phyloP scores from a whole-genome alignment of 225 moss, liverwort and hornwort species.

The Marchantia polymorpha region DNA sequence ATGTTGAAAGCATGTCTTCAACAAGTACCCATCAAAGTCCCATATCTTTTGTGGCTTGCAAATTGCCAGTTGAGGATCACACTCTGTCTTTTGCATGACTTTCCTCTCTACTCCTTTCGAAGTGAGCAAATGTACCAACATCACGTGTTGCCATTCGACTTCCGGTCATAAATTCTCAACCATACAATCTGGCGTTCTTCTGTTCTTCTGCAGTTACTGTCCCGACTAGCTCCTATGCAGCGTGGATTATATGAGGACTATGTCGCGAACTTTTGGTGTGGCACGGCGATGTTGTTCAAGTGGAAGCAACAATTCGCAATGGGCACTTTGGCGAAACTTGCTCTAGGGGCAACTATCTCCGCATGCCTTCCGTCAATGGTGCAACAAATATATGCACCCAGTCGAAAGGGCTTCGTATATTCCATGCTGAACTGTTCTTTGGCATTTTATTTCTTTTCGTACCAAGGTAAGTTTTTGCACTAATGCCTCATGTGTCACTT shows the following conservation, averaged over 20 bases:
- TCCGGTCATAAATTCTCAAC: conserved; percentile 34
- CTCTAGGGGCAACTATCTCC: conserved; percentile 67
- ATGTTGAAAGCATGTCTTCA: not conserved
- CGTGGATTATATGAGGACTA: conserved; percentile 94
- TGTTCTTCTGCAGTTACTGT: conserved; percentile 54
- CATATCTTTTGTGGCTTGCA: not conserved
- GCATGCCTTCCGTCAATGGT: conserved; percentile 86
- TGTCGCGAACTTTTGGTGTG: conserved; percentile 99
- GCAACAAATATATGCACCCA: conserved; percentile 83
- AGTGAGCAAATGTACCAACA: not conserved
- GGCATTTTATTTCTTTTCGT: conserved; percentile 88
- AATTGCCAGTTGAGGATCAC: not conserved
- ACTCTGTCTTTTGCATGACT: not conserved
- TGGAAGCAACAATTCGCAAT: conserved; percentile 82
- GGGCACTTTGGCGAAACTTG: conserved; percentile 64
- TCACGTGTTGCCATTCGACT: not conserved
- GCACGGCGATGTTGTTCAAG: conserved; percentile 75
- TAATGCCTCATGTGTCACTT: not conserved
- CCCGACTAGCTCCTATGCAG: conserved; percentile 74
- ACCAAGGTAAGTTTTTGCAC: conserved; percentile 62
- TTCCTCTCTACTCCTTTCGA: not conserved
- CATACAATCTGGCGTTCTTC: not conserved
- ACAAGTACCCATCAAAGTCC: no score
- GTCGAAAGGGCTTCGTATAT: conserved; percentile 72
- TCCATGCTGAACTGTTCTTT: conserved; percentile 91